These are phyloP conservation scores for Stereocaulon alpinum DNA, from an alignment of 495 filamentous ascomycete species.

Conservation along the genomic window DNA sequence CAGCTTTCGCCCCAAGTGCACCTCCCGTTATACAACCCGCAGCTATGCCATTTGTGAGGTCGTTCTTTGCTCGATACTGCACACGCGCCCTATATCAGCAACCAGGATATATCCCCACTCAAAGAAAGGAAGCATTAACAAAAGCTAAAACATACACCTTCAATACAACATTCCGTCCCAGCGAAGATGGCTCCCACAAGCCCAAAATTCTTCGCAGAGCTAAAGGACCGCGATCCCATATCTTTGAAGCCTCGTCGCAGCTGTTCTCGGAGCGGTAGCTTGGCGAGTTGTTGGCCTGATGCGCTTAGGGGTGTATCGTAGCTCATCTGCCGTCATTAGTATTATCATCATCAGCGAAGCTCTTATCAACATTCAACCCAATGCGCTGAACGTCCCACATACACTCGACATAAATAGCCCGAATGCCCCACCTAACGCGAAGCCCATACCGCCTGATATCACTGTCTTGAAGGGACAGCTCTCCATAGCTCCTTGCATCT, in stretches of 20 bases:
- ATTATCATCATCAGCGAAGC: too few species aligned
- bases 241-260: slow-evolving; percentile 78
- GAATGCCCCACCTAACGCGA: slow-evolving; percentile 84
- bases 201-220: slow-evolving; percentile 89
- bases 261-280: slow-evolving; percentile 73
- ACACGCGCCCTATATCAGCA: neutral
- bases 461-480: slow-evolving; percentile 77
- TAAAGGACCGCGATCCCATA: slow-evolving; percentile 77
- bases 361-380: too few species aligned
- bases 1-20: slow-evolving; percentile 70
- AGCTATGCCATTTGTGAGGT: slow-evolving; percentile 75
- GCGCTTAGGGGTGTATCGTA: slow-evolving; percentile 74
- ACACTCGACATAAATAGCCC: slow-evolving; percentile 92
- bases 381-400: slow-evolving; percentile 29
- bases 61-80: slow-evolving; percentile 75
- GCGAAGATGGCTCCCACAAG: slow-evolving; percentile 80
- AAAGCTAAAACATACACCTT: slow-evolving; percentile 42
- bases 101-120: too few species aligned
- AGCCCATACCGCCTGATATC: slow-evolving; percentile 76
- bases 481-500: slow-evolving; percentile 81
- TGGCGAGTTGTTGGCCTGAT: slow-evolving; percentile 49
- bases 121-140: too few species aligned
- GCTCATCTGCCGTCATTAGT: slow-evolving; percentile 54
- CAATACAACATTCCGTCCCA: slow-evolving; percentile 92
- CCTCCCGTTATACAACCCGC: slow-evolving; percentile 91